Conservation (phyloP, 2,329 filamentous ascomycete species). For the Ophiostoma angusticollis region DNA sequence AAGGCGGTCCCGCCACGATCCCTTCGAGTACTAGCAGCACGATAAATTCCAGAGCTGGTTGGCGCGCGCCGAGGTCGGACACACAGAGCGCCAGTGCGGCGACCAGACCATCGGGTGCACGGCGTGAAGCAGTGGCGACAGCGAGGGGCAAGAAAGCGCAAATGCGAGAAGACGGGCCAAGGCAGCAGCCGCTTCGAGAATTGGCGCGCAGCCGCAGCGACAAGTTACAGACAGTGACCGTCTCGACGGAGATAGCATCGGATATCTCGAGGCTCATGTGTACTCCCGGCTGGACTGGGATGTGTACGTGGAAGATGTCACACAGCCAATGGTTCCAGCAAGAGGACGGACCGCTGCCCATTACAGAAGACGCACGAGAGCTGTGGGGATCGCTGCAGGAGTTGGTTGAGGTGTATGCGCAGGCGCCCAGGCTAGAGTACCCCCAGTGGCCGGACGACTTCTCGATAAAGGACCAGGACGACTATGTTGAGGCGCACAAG, state of each 20-base stretch:
- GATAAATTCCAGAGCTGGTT: neutral
- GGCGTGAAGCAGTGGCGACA: neutral
- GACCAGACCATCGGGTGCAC: neutral
- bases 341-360: conserved; percentile 2
- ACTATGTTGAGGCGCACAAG: neutral
- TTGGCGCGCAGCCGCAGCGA: too few relatives aligned
- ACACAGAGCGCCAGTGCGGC: too few relatives aligned
- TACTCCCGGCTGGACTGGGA: conserved; percentile 9
- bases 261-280: conserved; percentile 9
- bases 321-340: neutral
- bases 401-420: neutral
- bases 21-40: neutral
- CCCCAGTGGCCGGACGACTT: neutral
- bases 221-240: neutral
- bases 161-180: neutral
- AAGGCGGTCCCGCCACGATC: neutral
- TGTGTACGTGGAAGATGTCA: conserved; percentile 7
- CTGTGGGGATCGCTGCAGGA: conserved; percentile 1
- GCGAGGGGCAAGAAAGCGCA: neutral
- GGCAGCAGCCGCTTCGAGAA: neutral
- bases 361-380: neutral
- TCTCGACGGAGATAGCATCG: neutral
- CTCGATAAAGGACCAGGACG: neutral
- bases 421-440: neutral
- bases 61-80: neutral